Base-by-base conservation (phyloP, 345 rosid genomes). In the Lepidium sativum region DNA sequence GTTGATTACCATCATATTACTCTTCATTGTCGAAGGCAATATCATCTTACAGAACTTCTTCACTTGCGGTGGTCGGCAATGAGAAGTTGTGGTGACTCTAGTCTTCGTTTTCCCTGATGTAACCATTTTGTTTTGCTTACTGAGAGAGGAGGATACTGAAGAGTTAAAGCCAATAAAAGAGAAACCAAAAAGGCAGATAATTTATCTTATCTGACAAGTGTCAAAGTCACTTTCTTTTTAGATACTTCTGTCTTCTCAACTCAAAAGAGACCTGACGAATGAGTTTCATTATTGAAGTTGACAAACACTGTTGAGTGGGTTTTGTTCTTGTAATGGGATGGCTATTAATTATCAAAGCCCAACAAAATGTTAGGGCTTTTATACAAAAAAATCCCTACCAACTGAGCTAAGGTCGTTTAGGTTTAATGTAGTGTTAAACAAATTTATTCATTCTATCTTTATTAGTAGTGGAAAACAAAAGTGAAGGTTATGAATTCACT, bases 401-500 rank as follows among this genome's bases (percentile, higher is more conserved):
- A 82, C 97, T 87, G 91, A 86, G 95, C 94, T 83, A 89, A 89
- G 84, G 89, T 83, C 91, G 91, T n/a, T n/a, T n/a, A n/a, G n/a
- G n/a, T n/a, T n/a, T n/a, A n/a, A n/a, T n/a, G n/a, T n/a, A n/a
- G n/a, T n/a, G n/a, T n/a, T n/a, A n/a, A n/a, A n/a, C n/a, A n/a
- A n/a, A n/a, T n/a, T n/a, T n/a, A n/a, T n/a, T n/a, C n/a, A n/a
- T n/a, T n/a, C n/a, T n/a, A n/a, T n/a, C n/a, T n/a, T n/a, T n/a
- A n/a, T n/a, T n/a, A n/a, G n/a, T n/a, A n/a, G n/a, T n/a, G n/a
- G n/a, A n/a, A n/a, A n/a, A n/a, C n/a, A n/a, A n/a, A n/a, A n/a
- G n/a, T n/a, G n/a, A n/a, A n/a, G n/a, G n/a, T n/a, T n/a, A n/a
- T n/a, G n/a, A n/a, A n/a, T n/a, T n/a, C n/a, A n/a, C n/a, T n/a